phyloP scores from a whole-genome alignment of 352 stramenopile genomes.

The Phytophthora citricola region DNA sequence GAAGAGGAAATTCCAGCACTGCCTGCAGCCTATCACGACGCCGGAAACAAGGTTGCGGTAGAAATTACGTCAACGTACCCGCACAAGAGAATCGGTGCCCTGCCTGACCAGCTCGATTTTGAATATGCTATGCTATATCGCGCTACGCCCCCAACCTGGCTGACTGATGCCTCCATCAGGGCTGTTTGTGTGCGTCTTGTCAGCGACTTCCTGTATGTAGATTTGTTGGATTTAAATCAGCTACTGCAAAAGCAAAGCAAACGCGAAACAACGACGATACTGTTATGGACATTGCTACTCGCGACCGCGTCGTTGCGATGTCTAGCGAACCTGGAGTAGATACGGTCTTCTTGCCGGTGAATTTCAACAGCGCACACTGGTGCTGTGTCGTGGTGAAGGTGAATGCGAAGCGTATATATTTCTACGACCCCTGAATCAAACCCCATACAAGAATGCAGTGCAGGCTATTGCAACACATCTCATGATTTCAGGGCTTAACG shows the following conservation, averaged over 20 bases:
- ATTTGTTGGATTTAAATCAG: background rate
- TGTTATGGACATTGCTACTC: background rate
- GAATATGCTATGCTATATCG: background rate
- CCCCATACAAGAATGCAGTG: background rate
- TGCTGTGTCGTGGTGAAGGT: constrained; percentile 14
- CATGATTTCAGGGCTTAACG: background rate
- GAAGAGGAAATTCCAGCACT: background rate
- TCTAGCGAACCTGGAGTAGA: background rate
- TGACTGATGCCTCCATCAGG: background rate
- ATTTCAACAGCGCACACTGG: constrained; percentile 16
- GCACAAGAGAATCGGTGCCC: background rate
- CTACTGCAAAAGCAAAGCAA: background rate
- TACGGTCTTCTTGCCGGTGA: background rate
- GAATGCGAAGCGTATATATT: background rate
- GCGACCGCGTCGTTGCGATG: too few species aligned
- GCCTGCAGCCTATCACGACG: background rate
- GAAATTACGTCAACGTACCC: background rate
- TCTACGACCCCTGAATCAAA: constrained; percentile 12
- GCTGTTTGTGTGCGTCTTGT: background rate
- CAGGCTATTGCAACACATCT: background rate
- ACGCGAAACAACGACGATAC: too few species aligned
- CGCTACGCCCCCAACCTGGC: background rate
- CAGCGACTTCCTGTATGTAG: background rate
- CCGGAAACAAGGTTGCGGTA: too few species aligned
- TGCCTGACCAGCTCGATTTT: background rate